A percentile compares a stretch with the other conserved stretches of the same genome.
phyloP scores from a whole-genome alignment of 371 early-diverging fungal species.

The Ordospora pajunii region DNA sequence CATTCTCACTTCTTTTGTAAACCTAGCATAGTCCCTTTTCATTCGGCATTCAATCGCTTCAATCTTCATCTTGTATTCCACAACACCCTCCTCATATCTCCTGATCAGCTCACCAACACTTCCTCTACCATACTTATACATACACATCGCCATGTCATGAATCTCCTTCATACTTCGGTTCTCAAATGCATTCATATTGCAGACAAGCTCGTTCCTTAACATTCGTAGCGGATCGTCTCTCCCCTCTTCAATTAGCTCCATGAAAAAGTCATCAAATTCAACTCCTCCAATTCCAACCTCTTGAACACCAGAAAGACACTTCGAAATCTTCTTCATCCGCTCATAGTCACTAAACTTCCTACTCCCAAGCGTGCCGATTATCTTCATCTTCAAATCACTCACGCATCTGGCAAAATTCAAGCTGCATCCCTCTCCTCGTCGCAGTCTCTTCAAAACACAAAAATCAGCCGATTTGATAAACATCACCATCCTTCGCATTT shows the following conservation, averaged over 20 bases:
- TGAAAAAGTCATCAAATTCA: constrained; percentile 8
- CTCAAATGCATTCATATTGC: constrained; percentile 4
- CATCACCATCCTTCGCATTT: not conserved
- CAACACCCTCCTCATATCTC: not conserved
- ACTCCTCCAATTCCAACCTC: not conserved
- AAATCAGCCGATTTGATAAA: not conserved
- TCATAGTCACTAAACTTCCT: not conserved
- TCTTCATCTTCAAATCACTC: not conserved
- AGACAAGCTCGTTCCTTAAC: not conserved
- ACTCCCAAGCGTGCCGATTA: not conserved
- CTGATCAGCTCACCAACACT: not conserved
- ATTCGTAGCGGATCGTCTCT: constrained; percentile 30
- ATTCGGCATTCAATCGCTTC: constrained; percentile 11
- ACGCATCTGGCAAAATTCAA: not conserved
- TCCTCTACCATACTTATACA: constrained; percentile 47
- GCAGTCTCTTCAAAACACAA: not conserved
- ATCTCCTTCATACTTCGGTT: constrained; percentile 22
- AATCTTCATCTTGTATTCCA: constrained; percentile 9
- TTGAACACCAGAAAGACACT: not conserved
- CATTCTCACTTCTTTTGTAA: not conserved
- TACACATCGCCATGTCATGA: not conserved
- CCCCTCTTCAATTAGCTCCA: not conserved
- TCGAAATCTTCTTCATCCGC: not conserved
- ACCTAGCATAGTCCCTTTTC: constrained; percentile 25
- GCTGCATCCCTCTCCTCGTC: not conserved